A percentile compares a stretch with the other conserved stretches of the same genome.
Evolutionary conservation across 768 basidiomycete species (phyloP).

Genomic region (Phaeotremella fagi): DNA sequence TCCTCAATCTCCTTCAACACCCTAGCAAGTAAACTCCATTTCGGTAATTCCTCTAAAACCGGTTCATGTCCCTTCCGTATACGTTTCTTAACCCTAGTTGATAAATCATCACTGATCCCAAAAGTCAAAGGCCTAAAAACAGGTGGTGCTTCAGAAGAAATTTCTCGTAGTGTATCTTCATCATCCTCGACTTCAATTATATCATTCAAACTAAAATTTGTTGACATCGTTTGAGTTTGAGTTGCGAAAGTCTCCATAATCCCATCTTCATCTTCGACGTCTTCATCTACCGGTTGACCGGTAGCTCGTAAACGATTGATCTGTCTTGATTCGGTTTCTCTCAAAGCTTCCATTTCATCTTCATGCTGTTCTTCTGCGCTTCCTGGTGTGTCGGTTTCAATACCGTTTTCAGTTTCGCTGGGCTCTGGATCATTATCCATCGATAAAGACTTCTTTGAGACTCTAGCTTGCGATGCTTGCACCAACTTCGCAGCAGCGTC

Average conservation of each 20-base stretch:
- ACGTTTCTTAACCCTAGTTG: constrained; percentile 53
- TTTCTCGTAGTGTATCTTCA: constrained; percentile 9
- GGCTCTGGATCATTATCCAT: constrained; percentile 38
- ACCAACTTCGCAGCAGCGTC: constrained; percentile 78
- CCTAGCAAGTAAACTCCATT: constrained; percentile 83
- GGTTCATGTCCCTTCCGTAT: constrained; percentile 74
- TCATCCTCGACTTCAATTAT: constrained; percentile 6
- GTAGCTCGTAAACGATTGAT: neutral
- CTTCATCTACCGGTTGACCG: constrained; percentile 8
- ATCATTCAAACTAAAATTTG: constrained; percentile 7
- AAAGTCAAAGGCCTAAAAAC: constrained; percentile 32
- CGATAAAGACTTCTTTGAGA: constrained; percentile 26
- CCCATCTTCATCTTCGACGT: constrained; percentile 30
- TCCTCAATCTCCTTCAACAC: constrained; percentile 85
- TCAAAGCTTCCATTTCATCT: constrained; percentile 53
- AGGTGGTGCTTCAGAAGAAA: constrained; percentile 21
- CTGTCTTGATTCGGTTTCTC: constrained; percentile 22
- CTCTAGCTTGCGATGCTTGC: constrained; percentile 36
- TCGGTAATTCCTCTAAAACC: constrained; percentile 87
- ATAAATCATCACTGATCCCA: constrained; percentile 24
- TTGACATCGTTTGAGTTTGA: constrained; percentile 27
- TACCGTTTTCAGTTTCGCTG: constrained; percentile 1
- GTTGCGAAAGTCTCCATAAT: constrained; percentile 41
- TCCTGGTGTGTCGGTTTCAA: constrained; percentile 3
- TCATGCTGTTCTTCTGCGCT: constrained; percentile 53